Conservation (phyloP, 2,329 filamentous ascomycete genomes). For the Tolypocladium ovalisporum region DNA sequence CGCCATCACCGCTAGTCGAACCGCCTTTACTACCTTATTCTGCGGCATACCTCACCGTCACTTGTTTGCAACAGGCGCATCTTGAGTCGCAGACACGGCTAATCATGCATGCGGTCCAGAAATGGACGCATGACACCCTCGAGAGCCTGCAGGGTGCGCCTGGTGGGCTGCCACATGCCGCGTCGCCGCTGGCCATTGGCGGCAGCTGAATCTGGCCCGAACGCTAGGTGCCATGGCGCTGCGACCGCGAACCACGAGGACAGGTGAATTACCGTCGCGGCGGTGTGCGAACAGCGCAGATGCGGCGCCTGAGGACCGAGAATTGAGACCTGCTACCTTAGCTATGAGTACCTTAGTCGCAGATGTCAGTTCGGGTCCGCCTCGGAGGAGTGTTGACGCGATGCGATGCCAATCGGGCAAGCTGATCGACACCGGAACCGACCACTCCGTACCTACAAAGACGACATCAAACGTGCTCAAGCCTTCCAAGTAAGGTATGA, state of each 20-base stretch:
- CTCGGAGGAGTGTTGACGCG: not conserved
- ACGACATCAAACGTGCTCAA: not conserved
- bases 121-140: constrained; percentile 10
- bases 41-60: not conserved
- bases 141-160: not conserved
- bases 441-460: no score
- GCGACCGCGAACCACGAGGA: not conserved
- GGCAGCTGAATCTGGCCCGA: not conserved
- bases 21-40: no score
- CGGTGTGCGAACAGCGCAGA: not conserved
- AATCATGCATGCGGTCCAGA: constrained; percentile 1
- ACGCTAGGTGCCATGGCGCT: not conserved
- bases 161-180: constrained; percentile 6
- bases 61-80: not conserved
- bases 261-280: not conserved
- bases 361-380: not conserved
- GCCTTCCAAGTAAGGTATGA: not conserved
- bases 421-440: no score
- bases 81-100: not conserved
- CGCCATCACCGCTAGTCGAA: not conserved
- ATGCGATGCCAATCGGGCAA: not conserved
- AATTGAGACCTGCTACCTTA: not conserved
- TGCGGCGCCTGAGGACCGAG: not conserved
- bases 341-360: not conserved
- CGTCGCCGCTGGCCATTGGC: constrained; percentile 1